These are phyloP conservation scores for Tuber calosporum DNA, from an alignment of 495 filamentous ascomycete species.

Conservation along the genomic window DNA sequence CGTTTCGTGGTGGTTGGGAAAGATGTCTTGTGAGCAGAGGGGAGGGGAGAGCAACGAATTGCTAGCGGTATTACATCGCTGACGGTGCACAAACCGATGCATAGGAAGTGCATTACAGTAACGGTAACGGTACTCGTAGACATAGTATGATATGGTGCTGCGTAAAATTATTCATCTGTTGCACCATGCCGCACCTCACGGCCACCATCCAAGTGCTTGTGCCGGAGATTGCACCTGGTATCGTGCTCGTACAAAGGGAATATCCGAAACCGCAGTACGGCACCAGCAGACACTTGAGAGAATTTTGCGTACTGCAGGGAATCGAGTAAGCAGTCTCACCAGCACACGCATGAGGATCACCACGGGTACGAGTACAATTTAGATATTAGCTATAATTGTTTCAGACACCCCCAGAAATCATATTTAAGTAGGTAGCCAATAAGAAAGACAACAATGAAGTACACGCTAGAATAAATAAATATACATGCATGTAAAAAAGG, in stretches of 20 bases:
- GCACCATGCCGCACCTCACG: background rate
- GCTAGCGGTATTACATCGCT: background rate
- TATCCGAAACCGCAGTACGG: background rate
- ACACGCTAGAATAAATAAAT: background rate
- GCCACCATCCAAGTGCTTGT: background rate
- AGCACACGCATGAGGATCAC: background rate
- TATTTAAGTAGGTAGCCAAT: background rate
- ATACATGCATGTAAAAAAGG: background rate
- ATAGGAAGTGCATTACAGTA: background rate
- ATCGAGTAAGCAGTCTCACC: background rate
- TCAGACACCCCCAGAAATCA: background rate
- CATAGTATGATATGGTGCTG: background rate
- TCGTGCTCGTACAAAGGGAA: background rate
- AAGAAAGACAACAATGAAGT: background rate
- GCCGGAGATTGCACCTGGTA: background rate
- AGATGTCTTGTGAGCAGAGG: background rate
- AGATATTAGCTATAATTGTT: background rate
- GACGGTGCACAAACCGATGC: background rate
- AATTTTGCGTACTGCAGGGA: background rate
- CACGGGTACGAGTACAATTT: background rate
- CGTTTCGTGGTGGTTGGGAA: background rate
- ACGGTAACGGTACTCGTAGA: too few relatives aligned
- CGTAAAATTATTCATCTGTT: background rate
- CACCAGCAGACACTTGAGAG: background rate
- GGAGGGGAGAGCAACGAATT: background rate